phyloP scores from a whole-genome alignment of 2,329 filamentous ascomycete species.

The Pleurostoma richardsiae region DNA sequence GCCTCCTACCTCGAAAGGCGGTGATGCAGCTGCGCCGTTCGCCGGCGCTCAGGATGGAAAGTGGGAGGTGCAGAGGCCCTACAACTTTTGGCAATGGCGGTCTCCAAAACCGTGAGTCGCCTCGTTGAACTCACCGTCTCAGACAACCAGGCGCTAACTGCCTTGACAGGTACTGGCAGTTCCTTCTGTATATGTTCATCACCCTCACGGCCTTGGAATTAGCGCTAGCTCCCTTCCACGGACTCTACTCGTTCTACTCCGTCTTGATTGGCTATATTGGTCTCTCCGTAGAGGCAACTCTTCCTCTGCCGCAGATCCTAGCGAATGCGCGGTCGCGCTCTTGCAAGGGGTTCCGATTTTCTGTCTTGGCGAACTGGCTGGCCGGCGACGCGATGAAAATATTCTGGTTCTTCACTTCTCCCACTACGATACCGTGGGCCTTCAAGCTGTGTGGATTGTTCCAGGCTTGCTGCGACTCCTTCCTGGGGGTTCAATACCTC shows the following conservation, averaged over 20 bases:
- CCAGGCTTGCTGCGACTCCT: conserved; percentile 71
- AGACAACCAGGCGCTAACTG: conserved; percentile 14
- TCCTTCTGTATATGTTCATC: conserved; percentile 63
- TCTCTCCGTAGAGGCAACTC: conserved; percentile 72
- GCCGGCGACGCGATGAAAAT: conserved; percentile 82
- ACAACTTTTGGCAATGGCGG: conserved; percentile 80
- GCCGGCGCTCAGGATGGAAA: conserved; percentile 39
- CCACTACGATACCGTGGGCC: conserved; percentile 64
- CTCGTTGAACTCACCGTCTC: neutral
- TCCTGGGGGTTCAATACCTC: conserved; percentile 70
- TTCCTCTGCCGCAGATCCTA: conserved; percentile 74
- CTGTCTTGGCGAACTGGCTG: conserved; percentile 73
- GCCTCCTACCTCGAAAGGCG: conserved; percentile 52
- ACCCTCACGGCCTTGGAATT: conserved; percentile 60
- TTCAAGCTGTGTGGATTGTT: conserved; percentile 83
- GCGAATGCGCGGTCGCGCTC: conserved; percentile 64
- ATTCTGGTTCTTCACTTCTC: conserved; percentile 75
- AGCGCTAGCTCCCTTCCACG: conserved; percentile 53
- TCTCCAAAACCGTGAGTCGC: conserved; percentile 57
- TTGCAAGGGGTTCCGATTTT: conserved; percentile 73
- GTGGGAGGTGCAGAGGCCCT: conserved; percentile 52
- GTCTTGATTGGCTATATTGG: conserved; percentile 67
- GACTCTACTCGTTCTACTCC: conserved; percentile 62
- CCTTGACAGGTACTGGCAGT: conserved; percentile 65
- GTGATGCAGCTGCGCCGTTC: conserved; percentile 59